Evolutionary conservation across 805 yeast species (phyloP), one percentile per base, ranked within the genome.

Genomic region (Cyberlindnera mrakii): DNA sequence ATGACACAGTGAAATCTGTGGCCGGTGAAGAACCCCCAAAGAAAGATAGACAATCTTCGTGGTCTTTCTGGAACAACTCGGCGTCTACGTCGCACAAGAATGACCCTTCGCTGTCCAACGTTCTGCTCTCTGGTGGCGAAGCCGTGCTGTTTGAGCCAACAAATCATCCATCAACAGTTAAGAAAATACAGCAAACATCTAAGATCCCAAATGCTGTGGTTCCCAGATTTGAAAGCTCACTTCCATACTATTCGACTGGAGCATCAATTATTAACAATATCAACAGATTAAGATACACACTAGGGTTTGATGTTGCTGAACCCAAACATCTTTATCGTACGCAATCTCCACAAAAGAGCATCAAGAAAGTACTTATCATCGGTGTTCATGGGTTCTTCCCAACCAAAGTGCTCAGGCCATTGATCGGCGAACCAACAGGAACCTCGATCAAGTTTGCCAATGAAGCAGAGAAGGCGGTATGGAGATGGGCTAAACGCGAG

Each of bases 381-480:
- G 99, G 99, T 0, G 90, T 91, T 2, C 99, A 91, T 65, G 99
- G 99, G 1, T 91, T 90, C 57, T 91, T 93, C 67, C 99, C 99
- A 0, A 85, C 88, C 2, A 78, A 75, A 49, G 80, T 88, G 72
- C 70, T 93, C 9, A 67, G 99, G 40, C 89, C 96, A 0, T 57
- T 91, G 14, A 80, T 91, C 40, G 99, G 99, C 2, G 89, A 90
- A 49, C 99, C 99, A 4, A 93, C 95, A 17, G 99, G 99, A 0
- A 91, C 99, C 0, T 91, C 98, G 0, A 72, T 83, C 37, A 83
- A 84, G 58, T 93, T 91, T 64, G 88, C 96, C 30, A 81, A 78
- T 49, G 97, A 89, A 55, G 97, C 96, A 0, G 98, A 89, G 50
- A 71, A 70, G 44, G 81, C 90, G 0, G 75, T 93, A 1, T 68